phyloP scores from a whole-genome alignment of 2,329 filamentous ascomycete genomes.

The Penicillium paneum region DNA sequence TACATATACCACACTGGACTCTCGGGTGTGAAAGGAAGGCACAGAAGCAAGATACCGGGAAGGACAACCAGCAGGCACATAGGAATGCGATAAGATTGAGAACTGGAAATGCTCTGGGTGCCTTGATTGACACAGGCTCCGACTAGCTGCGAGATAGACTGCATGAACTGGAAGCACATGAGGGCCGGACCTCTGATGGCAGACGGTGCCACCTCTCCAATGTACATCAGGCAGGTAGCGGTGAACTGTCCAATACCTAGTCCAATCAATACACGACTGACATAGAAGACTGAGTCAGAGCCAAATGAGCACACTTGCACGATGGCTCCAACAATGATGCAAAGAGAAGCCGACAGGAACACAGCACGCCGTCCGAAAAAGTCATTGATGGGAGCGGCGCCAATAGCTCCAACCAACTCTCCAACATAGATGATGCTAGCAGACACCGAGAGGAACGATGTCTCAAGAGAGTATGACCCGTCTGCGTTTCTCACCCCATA shows the following conservation, averaged over 20 bases:
- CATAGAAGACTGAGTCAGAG: constrained; percentile 25
- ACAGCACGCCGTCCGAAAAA: constrained; percentile 35
- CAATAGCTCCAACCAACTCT: constrained; percentile 38
- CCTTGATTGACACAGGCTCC: constrained; percentile 30
- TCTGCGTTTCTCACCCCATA: constrained; percentile 22
- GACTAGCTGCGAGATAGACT: constrained; percentile 30
- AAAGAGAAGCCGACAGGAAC: constrained; percentile 34
- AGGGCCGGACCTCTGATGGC: constrained; percentile 28
- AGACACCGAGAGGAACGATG: constrained; percentile 32
- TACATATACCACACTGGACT: constrained; percentile 34
- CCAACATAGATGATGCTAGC: constrained; percentile 42
- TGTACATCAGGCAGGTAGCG: constrained; percentile 32
- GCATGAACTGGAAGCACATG: constrained; percentile 32
- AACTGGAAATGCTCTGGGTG: constrained; percentile 22
- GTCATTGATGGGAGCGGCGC: constrained; percentile 40
- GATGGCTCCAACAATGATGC: constrained; percentile 32
- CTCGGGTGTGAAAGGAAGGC: constrained; percentile 27
- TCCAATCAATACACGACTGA: constrained; percentile 29
- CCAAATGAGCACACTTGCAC: constrained; percentile 24
- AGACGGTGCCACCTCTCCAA: constrained; percentile 31
- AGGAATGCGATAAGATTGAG: constrained; percentile 28
- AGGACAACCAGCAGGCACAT: constrained; percentile 28
- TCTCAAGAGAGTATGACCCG: constrained; percentile 18
- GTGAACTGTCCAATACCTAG: constrained; percentile 34
- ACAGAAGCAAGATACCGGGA: constrained; percentile 23